These are phyloP conservation scores for Aspergillus ruber DNA, from an alignment of 2,329 filamentous ascomycete species.

Conservation along the genomic window DNA sequence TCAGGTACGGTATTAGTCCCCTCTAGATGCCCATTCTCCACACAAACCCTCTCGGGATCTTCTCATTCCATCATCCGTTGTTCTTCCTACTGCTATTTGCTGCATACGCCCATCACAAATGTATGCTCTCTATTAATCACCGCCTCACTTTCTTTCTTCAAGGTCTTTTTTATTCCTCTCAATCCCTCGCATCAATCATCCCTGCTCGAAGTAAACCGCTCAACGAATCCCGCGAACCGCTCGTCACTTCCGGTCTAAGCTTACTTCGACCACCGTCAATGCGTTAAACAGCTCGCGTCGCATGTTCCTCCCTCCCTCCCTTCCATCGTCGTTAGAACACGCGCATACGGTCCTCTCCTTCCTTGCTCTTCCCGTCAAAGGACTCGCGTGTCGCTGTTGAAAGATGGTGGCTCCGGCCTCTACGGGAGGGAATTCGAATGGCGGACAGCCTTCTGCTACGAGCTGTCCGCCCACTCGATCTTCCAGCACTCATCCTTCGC, in stretches of 20 bases:
- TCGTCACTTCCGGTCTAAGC: slow-evolving; percentile 4
- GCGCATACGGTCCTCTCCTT: slow-evolving; percentile 13
- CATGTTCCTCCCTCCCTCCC: slow-evolving; percentile 14
- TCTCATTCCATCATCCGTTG: slow-evolving; percentile 14
- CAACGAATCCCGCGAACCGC: slow-evolving; percentile 3
- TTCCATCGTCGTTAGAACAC: slow-evolving; percentile 22
- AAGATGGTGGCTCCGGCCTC: slow-evolving; percentile 43
- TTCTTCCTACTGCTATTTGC: not conserved
- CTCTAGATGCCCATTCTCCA: slow-evolving; percentile 17
- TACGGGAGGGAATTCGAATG: slow-evolving; percentile 31
- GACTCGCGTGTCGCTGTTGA: slow-evolving; percentile 10
- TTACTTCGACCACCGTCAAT: slow-evolving; percentile 21
- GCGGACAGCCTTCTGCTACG: slow-evolving; percentile 24
- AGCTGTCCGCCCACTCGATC: slow-evolving; percentile 32
- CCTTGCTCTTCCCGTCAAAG: slow-evolving; percentile 6
- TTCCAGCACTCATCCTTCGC: slow-evolving; percentile 38
- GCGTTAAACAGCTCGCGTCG: slow-evolving; percentile 25
- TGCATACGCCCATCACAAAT: not conserved
- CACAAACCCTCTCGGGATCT: slow-evolving; percentile 18
- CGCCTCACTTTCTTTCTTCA: slow-evolving; percentile 7
- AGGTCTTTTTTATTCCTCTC: slow-evolving; percentile 5
- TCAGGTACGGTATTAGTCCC: slow-evolving; percentile 5
- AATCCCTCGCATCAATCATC: not conserved
- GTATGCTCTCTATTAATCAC: not conserved
- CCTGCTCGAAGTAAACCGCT: too few species aligned